Percentiles rank a stretch among this genome's conserved stretches.
phyloP scores from a whole-genome alignment of 2,329 filamentous ascomycete genomes.

The Colletotrichum truncatum region DNA sequence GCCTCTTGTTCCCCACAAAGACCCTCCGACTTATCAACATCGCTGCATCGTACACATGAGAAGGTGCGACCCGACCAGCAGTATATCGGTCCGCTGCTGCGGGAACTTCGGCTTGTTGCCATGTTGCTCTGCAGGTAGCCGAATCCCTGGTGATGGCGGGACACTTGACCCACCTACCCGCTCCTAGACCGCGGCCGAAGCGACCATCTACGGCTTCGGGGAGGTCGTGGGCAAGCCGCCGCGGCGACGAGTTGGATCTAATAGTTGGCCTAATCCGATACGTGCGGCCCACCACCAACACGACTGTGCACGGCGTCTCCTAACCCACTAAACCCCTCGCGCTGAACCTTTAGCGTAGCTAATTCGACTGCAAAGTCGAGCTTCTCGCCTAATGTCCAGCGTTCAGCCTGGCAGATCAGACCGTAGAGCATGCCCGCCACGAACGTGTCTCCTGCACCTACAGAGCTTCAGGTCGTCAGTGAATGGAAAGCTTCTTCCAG shows the following conservation, averaged over 20 bases:
- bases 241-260: not conserved
- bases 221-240: constrained; percentile 13
- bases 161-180: constrained; percentile 3
- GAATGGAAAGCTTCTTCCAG: not conserved
- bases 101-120: constrained; percentile 4
- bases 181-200: constrained; percentile 21
- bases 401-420: constrained; percentile 56
- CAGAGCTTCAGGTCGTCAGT: constrained; percentile 57
- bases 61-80: constrained; percentile 6
- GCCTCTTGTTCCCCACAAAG: constrained; percentile 25
- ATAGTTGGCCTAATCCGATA: constrained; percentile 21
- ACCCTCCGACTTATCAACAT: constrained; percentile 1
- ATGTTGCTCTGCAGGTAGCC: constrained; percentile 1
- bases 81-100: constrained; percentile 4
- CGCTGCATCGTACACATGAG: not conserved
- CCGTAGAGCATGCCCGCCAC: constrained; percentile 76
- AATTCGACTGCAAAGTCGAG: constrained; percentile 71
- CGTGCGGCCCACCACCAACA: constrained; percentile 31
- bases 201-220: constrained; percentile 25
- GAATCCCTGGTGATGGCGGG: constrained; percentile 21
- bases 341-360: constrained; percentile 73
- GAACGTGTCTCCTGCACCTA: constrained; percentile 81
- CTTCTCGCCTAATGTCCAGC: constrained; percentile 59
- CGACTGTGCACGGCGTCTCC: constrained; percentile 39
- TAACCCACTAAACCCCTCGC: constrained; percentile 71